These are phyloP conservation scores for Phylloporus sp. DNA, from an alignment of 768 basidiomycete genomes.

Conservation along the genomic window DNA sequence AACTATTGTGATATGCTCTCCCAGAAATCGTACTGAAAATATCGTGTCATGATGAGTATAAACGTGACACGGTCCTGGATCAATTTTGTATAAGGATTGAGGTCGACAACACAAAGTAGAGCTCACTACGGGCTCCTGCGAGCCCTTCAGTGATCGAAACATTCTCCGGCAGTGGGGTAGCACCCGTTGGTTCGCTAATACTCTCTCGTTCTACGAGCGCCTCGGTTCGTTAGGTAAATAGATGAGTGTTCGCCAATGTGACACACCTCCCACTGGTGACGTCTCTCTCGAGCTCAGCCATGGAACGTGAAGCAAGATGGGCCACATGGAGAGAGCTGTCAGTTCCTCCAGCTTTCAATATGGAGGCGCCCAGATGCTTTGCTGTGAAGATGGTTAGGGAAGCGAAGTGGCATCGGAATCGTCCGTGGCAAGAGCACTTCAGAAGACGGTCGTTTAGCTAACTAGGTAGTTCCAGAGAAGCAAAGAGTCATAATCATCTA, in stretches of 20 bases:
- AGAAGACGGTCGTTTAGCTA: too few species aligned
- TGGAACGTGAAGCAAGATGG: slow-evolving; percentile 4
- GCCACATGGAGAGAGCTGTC: slow-evolving; percentile 8
- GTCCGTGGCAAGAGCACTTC: too few species aligned
- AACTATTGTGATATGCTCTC: slow-evolving; percentile 3
- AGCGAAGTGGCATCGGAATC: too few species aligned
- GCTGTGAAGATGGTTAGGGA: too few species aligned
- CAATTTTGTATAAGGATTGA: background rate
- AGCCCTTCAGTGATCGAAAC: background rate
- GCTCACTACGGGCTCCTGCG: background rate
- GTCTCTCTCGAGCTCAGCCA: slow-evolving; percentile 6
- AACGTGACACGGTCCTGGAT: slow-evolving; percentile 4
- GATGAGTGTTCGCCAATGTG: background rate
- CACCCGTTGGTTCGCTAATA: background rate
- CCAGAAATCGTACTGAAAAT: slow-evolving; percentile 11
- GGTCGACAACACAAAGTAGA: background rate
- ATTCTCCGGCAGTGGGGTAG: background rate
- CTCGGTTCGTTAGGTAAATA: background rate
- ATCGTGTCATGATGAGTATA: background rate
- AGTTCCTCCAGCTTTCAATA: too few species aligned
- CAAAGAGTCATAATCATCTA: too few species aligned
- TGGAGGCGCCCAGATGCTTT: too few species aligned
- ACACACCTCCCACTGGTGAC: slow-evolving; percentile 4
- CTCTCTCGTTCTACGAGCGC: slow-evolving; percentile 2
- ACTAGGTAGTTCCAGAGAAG: too few species aligned